These are phyloP conservation scores for Podospora pseudocomata DNA, from an alignment of 495 filamentous ascomycete species.

Conservation along the genomic window DNA sequence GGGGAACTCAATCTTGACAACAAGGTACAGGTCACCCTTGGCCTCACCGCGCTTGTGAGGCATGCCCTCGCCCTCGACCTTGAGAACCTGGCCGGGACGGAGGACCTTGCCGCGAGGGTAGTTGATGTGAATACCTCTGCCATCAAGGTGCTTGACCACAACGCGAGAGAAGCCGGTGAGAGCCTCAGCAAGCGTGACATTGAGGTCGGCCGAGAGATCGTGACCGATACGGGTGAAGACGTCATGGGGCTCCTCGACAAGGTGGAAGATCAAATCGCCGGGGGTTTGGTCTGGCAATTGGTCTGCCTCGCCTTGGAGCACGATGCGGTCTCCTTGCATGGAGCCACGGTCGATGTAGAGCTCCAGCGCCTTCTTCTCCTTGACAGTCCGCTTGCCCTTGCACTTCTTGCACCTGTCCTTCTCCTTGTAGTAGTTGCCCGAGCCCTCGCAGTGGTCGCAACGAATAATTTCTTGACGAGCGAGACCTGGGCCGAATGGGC, in stretches of 20 bases:
- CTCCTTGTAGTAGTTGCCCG: constrained; percentile 79
- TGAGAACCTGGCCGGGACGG: constrained; percentile 76
- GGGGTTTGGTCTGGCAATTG: constrained; percentile 87
- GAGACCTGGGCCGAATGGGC: constrained; percentile 74
- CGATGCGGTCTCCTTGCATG: constrained; percentile 81
- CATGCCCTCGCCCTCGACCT: constrained; percentile 88
- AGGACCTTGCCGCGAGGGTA: constrained; percentile 73
- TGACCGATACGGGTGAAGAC: constrained; percentile 75
- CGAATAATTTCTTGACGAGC: constrained; percentile 68
- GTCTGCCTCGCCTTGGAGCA: constrained; percentile 91
- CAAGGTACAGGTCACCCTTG: constrained; percentile 82
- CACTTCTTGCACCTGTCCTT: constrained; percentile 99
- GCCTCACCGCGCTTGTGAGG: constrained; percentile 77
- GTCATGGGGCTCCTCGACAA: constrained; percentile 77
- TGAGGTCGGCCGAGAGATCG: constrained; percentile 75
- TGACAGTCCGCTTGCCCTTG: constrained; percentile 78
- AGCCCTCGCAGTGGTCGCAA: constrained; percentile 76
- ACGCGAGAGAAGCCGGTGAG: constrained; percentile 86
- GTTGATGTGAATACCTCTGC: constrained; percentile 77
- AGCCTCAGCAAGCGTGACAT: constrained; percentile 78
- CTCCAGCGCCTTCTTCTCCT: constrained; percentile 88
- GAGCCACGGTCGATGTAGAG: constrained; percentile 92
- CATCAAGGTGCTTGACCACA: constrained; percentile 89
- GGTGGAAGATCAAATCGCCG: constrained; percentile 85
- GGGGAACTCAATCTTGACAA: constrained; percentile 85